These are phyloP conservation scores for Sordariomycetes sp. DNA, from an alignment of 2,329 filamentous ascomycete species.

Conservation along the genomic window DNA sequence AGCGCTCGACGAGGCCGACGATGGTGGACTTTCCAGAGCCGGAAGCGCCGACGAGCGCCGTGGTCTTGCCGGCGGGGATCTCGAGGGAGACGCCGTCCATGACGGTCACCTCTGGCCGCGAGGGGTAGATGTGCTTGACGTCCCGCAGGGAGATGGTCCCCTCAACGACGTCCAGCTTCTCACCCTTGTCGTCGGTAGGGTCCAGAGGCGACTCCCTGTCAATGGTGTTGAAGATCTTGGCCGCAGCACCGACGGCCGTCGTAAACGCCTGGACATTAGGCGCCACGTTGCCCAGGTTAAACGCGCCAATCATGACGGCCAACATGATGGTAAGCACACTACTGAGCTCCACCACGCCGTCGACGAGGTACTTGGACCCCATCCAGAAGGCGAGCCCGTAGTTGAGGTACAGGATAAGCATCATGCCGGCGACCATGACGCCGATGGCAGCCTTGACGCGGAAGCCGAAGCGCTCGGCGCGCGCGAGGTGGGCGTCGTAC, in stretches of 20 bases:
- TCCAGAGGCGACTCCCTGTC: constrained; percentile 79
- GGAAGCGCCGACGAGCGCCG: constrained; percentile 85
- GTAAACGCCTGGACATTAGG: constrained; percentile 82
- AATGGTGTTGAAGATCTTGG: constrained; percentile 90
- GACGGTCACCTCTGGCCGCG: constrained; percentile 76
- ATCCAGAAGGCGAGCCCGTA: constrained; percentile 85
- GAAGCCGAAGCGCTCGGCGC: constrained; percentile 64
- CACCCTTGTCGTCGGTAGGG: constrained; percentile 56
- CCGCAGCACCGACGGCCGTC: constrained; percentile 67
- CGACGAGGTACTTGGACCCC: constrained; percentile 61
- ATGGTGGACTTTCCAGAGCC: constrained; percentile 93
- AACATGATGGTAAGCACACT: constrained; percentile 76
- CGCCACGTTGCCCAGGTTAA: constrained; percentile 76
- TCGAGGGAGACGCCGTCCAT: constrained; percentile 71
- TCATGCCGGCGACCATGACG: constrained; percentile 72
- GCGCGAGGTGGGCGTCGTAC: constrained; percentile 63
- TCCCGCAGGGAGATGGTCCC: constrained; percentile 71
- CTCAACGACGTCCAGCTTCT: constrained; percentile 56
- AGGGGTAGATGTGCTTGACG: constrained; percentile 90
- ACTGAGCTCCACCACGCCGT: constrained; percentile 50
- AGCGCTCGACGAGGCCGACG: constrained; percentile 82
- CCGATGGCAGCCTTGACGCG: constrained; percentile 61
- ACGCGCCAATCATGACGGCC: constrained; percentile 85
- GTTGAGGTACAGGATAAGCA: constrained; percentile 73
- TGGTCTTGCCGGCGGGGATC: constrained; percentile 82